Conservation (phyloP, 1,139 yeast species). For the Suzukiozyma palmioleophila region DNA sequence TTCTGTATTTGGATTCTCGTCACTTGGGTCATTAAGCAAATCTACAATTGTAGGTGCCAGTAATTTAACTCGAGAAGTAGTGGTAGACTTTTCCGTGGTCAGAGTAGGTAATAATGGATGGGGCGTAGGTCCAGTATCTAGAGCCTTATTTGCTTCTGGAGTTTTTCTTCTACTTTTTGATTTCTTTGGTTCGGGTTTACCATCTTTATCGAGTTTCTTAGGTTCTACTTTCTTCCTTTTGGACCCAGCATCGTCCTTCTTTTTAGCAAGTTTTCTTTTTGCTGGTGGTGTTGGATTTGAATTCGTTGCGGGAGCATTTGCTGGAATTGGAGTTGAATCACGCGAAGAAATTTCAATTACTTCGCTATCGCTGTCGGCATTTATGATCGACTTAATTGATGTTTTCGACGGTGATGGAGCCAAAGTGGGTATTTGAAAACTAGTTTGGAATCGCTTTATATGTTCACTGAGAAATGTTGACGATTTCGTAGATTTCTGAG, state of each 20-base stretch:
- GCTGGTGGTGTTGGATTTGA: constrained; percentile 7
- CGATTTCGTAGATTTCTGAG: background rate
- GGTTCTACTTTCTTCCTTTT: constrained; percentile 7
- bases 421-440: constrained; percentile 14
- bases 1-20: constrained; percentile 5
- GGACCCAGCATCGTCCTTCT: constrained; percentile 4
- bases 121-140: constrained; percentile 4
- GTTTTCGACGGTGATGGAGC: constrained; percentile 22
- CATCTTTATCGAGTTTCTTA: constrained; percentile 5
- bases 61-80: constrained; percentile 8
- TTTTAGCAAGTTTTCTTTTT: constrained; percentile 13
- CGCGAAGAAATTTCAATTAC: constrained; percentile 2
- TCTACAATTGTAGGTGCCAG: constrained; percentile 12
- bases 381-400: constrained; percentile 36
- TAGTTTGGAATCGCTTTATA: constrained; percentile 26
- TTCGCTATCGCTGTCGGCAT: constrained; percentile 26
- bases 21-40: constrained; percentile 11
- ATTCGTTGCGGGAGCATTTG: constrained; percentile 4
- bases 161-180: constrained; percentile 8
- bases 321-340: constrained; percentile 7
- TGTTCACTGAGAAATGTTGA: constrained; percentile 14
- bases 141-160: constrained; percentile 6
- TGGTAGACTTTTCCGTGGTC: constrained; percentile 15
- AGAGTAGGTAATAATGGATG: constrained; percentile 13
- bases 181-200: constrained; percentile 6